These are phyloP conservation scores for Astathelohania contejeani DNA, from an alignment of 371 early-diverging fungal genomes.

Conservation along the genomic window DNA sequence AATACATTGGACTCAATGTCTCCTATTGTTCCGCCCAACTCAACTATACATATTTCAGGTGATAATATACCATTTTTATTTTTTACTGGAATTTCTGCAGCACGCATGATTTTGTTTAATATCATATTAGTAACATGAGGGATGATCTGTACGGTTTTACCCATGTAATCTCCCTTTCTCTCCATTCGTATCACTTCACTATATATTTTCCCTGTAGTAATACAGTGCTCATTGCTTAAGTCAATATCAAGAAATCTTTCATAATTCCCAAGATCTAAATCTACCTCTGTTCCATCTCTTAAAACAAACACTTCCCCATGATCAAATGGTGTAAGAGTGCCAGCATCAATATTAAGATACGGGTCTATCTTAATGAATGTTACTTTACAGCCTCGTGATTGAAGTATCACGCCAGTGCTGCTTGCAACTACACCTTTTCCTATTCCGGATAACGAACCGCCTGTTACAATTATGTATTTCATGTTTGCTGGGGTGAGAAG, in stretches of 20 bases:
- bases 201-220: slow-evolving; percentile 95
- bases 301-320: slow-evolving; percentile 95
- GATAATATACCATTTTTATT: slow-evolving; percentile 55
- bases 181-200: slow-evolving; percentile 75
- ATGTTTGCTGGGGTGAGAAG: no score
- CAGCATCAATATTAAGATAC: slow-evolving; percentile 95
- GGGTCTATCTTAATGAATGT: slow-evolving; percentile 98
- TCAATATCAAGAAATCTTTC: slow-evolving; percentile 85
- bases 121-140: slow-evolving; percentile 90
- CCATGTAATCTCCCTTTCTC: slow-evolving; percentile 81
- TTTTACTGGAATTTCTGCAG: slow-evolving; percentile 66
- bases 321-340: slow-evolving; percentile 82
- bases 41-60: slow-evolving; percentile 92
- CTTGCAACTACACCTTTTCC: slow-evolving; percentile 96
- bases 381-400: slow-evolving; percentile 74
- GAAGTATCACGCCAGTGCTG: slow-evolving; percentile 79
- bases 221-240: slow-evolving; percentile 79
- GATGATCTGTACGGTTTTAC: slow-evolving; percentile 93
- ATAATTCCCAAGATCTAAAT: slow-evolving; percentile 94
- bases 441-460: slow-evolving; percentile 92
- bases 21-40: slow-evolving; percentile 94
- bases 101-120: slow-evolving; percentile 83
- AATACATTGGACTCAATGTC: slow-evolving; percentile 94
- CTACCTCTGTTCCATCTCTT: slow-evolving; percentile 95
- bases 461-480: slow-evolving; percentile 80